These are phyloP conservation scores for Ustanciosporium gigantosporum DNA, from an alignment of 1,284 basidiomycete species.

Conservation along the genomic window DNA sequence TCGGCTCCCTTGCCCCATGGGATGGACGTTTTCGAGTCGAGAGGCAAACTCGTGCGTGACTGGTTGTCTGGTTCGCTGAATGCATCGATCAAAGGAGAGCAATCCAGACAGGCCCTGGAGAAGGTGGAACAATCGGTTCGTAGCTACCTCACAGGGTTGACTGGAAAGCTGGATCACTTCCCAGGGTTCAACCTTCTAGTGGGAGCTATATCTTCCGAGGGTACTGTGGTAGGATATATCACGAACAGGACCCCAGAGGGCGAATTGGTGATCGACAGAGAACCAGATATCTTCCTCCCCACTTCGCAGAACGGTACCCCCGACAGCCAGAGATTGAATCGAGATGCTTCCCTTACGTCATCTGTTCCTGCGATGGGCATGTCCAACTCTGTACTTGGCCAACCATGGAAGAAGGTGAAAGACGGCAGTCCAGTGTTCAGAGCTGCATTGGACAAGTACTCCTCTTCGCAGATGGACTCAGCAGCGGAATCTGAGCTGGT, in stretches of 20 bases:
- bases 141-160: conserved; percentile 8
- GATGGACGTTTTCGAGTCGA: conserved; percentile 15
- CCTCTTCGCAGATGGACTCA: neutral
- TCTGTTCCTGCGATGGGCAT: conserved; percentile 3
- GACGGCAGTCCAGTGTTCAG: conserved; percentile 3
- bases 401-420: conserved; percentile 33
- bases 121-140: conserved; percentile 1
- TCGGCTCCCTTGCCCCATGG: conserved; percentile 20
- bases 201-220: conserved; percentile 2
- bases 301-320: neutral
- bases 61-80: too few relatives aligned
- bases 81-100: too few relatives aligned
- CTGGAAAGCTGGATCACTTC: conserved; percentile 9
- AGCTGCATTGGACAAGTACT: neutral
- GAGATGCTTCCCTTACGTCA: neutral
- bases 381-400: conserved; percentile 20
- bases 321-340: neutral
- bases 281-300: conserved; percentile 5
- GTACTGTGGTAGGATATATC: conserved; percentile 14
- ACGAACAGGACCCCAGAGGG: conserved; percentile 25
- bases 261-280: neutral
- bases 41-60: conserved; percentile 35
- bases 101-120: neutral
- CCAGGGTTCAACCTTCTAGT: conserved; percentile 51
- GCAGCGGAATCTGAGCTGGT: conserved; percentile 6